These are phyloP conservation scores for Teratosphaeria pseudoeucalypti DNA, from an alignment of 2,329 filamentous ascomycete species.

Conservation along the genomic window DNA sequence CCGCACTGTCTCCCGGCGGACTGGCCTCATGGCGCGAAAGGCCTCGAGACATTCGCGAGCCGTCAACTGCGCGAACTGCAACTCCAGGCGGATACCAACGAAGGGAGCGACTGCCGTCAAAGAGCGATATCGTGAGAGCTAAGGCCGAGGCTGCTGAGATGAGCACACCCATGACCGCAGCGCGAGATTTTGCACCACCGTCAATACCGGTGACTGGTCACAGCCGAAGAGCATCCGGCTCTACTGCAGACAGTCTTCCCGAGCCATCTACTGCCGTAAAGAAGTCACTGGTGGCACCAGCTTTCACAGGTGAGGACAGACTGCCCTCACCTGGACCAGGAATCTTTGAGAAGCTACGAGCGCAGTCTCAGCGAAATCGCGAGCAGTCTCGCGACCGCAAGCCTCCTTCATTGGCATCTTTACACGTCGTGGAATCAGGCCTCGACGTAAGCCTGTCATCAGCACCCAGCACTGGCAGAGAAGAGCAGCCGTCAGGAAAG, in stretches of 20 bases:
- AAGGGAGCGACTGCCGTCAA: slow-evolving; percentile 59
- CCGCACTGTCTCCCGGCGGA: slow-evolving; percentile 56
- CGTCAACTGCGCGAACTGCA: slow-evolving; percentile 44
- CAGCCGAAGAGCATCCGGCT: slow-evolving; percentile 13
- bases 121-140: slow-evolving; percentile 21
- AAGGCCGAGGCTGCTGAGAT: slow-evolving; percentile 51
- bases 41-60: slow-evolving; percentile 34
- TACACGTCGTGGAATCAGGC: slow-evolving; percentile 35
- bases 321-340: slow-evolving; percentile 60
- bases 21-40: slow-evolving; percentile 28
- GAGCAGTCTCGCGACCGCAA: background rate
- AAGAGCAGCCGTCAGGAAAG: background rate
- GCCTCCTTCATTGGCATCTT: slow-evolving; percentile 9
- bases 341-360: slow-evolving; percentile 52
- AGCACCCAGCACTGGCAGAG: slow-evolving; percentile 9
- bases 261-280: slow-evolving; percentile 20
- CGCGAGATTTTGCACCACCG: slow-evolving; percentile 38
- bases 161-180: slow-evolving; percentile 50
- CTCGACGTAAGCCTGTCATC: slow-evolving; percentile 20
- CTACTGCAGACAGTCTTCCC: slow-evolving; percentile 8
- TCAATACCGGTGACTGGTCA: background rate
- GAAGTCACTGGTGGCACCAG: slow-evolving; percentile 9
- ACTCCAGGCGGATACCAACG: slow-evolving; percentile 52
- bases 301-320: slow-evolving; percentile 28
- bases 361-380: slow-evolving; percentile 34